Base-by-base conservation (phyloP, 805 yeast species). In the Torulaspora gathmanii region DNA sequence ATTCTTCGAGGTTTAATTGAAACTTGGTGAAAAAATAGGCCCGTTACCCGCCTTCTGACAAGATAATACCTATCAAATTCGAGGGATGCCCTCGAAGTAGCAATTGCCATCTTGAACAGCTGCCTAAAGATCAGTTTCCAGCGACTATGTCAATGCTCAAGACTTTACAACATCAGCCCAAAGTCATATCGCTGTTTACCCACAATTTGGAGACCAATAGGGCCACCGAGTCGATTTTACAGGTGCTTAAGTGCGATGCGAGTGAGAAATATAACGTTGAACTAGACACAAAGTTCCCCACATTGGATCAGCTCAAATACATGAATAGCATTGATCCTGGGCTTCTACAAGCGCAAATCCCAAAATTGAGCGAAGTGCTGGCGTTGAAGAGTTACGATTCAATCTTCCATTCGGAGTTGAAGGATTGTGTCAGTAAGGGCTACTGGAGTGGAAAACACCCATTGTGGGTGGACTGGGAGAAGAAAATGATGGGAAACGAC, bases 111-210 rank as follows among this genome's bases (percentile, higher is more conserved):
- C 26, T 9, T 17, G 5, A 9, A 11, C 5, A 12, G 6, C 15
- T 12, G 37, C 13, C 27, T 17, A 22, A n/a, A 8, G 37, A 20
- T 9, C 27, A 10, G 2, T n/a, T 15, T 11, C 12, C 34, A 10
- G 27, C 16, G 5, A 40, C 10, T 28, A 74, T 74, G 79, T 72
- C 79, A 5, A 67, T 75, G 72, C 67, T 76, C 45, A 73, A 61
- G 51, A 65, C 78, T 3, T 54, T 75, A 8, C 79, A 75, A 51
- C 49, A 53, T 12, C 64, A 68, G 16, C 74, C 78, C 1, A 71
- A 79, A 15, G 66, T 70, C 1, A 69, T 77, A 41, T 70, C 80
- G 3, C 45, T 77, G 29, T 77, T 73, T 41, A 51, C 65, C 37
- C 59, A 63, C 42, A 57, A 57, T 27, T 34, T 57, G 17, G 55